These are phyloP conservation scores for Aphanocladium album DNA, from an alignment of 2,329 filamentous ascomycete species.

Conservation along the genomic window DNA sequence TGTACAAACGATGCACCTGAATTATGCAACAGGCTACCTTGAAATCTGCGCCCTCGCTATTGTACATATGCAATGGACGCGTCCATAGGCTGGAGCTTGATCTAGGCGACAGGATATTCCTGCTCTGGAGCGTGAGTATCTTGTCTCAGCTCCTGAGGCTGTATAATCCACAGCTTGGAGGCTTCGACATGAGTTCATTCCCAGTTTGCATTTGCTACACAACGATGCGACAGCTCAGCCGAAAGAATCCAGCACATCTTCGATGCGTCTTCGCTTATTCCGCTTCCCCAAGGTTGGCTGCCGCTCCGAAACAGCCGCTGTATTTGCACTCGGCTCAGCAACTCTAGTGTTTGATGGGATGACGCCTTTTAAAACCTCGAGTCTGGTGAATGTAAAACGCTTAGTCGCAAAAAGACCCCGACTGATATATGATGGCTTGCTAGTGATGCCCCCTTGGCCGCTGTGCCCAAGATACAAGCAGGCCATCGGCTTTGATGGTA, in stretches of 20 bases:
- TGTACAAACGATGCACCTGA: background rate
- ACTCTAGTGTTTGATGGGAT: slow-evolving; percentile 9
- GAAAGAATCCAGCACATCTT: slow-evolving; percentile 29
- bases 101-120: no score
- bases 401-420: slow-evolving; percentile 30
- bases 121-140: no score
- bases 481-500: slow-evolving; percentile 35
- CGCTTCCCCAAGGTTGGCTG: slow-evolving; percentile 21
- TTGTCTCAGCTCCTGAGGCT: no score
- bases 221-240: slow-evolving; percentile 15
- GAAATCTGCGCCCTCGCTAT: background rate
- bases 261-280: slow-evolving; percentile 30
- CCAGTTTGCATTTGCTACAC: no score
- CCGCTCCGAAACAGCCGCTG: slow-evolving; percentile 3
- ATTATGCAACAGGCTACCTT: no score
- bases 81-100: no score
- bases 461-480: slow-evolving; percentile 34
- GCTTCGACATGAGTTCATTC: no score
- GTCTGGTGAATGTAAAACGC: slow-evolving; percentile 30
- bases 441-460: slow-evolving; percentile 28
- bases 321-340: background rate
- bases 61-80: background rate
- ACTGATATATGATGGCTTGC: slow-evolving; percentile 31
- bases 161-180: no score
- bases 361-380: background rate